phyloP scores from a whole-genome alignment of 306 rosid species.

The Luffa aegyptiaca region DNA sequence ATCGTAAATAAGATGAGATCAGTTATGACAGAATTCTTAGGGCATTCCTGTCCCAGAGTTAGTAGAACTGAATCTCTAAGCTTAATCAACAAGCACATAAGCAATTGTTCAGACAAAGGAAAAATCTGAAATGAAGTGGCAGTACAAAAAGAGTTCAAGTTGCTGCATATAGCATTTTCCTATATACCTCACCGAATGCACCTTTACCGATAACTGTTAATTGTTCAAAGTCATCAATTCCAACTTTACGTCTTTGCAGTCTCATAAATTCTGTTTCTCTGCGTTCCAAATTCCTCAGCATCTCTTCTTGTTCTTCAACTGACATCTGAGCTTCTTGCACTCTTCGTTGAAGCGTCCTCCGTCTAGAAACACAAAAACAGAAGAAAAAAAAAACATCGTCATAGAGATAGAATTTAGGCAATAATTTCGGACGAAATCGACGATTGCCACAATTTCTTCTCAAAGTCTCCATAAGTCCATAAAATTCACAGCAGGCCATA shows the following conservation, averaged over 20 bases:
- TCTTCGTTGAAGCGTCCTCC: slow-evolving; percentile 64
- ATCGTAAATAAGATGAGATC: background rate
- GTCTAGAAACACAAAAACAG: slow-evolving; percentile 35
- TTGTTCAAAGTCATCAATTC: slow-evolving; percentile 96
- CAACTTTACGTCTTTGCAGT: slow-evolving; percentile 83
- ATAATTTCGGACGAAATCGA: background rate
- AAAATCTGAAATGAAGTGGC: background rate
- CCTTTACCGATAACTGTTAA: slow-evolving; percentile 89
- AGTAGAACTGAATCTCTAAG: background rate
- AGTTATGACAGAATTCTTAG: background rate
- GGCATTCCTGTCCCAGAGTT: background rate
- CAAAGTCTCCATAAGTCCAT: background rate
- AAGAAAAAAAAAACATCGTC: background rate
- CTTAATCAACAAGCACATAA: background rate
- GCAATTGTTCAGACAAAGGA: background rate
- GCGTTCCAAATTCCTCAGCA: slow-evolving; percentile 90
- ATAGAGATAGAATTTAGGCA: background rate
- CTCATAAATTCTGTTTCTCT: slow-evolving; percentile 90
- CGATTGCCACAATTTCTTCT: background rate
- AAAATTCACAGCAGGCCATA: background rate
- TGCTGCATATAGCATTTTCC: background rate
- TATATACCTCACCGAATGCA: slow-evolving; percentile 86
- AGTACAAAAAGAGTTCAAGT: background rate
- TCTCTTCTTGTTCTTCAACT: slow-evolving; percentile 77
- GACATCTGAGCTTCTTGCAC: slow-evolving; percentile 82